Conservation (phyloP, 2,329 filamentous ascomycete genomes). For the Alternaria gansuensis region DNA sequence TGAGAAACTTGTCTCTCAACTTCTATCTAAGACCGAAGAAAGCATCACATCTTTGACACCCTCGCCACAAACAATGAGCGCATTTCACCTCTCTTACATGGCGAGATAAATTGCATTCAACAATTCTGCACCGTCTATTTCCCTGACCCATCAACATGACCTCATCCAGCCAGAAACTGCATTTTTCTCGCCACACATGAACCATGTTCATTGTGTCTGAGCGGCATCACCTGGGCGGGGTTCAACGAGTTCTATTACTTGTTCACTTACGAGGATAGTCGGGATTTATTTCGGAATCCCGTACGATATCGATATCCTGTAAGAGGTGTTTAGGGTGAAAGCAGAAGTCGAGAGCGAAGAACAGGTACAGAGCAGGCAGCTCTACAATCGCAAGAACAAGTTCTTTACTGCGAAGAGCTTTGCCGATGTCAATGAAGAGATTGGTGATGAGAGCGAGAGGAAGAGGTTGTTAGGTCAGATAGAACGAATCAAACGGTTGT, state of each 20-base stretch:
- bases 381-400: conserved; percentile 66
- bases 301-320: conserved; percentile 66
- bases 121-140: conserved; percentile 59
- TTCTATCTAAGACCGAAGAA: conserved; percentile 47
- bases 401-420: conserved; percentile 57
- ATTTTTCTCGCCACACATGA: conserved; percentile 68
- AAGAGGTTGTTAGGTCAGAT: conserved; percentile 52
- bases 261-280: conserved; percentile 67
- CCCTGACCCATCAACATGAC: conserved; percentile 44
- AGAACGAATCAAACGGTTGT: conserved; percentile 58
- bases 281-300: conserved; percentile 66
- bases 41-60: conserved; percentile 63
- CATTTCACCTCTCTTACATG: conserved; percentile 64
- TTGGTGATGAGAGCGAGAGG: conserved; percentile 16
- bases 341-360: conserved; percentile 37
- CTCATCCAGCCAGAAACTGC: conserved; percentile 59
- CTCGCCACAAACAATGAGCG: conserved; percentile 67
- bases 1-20: conserved; percentile 8
- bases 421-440: conserved; percentile 34
- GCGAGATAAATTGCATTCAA: conserved; percentile 69
- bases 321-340: conserved; percentile 64
- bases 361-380: conserved; percentile 51
- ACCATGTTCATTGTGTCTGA: conserved; percentile 67
- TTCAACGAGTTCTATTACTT: conserved; percentile 67
- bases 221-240: conserved; percentile 66